Percentiles rank a stretch among this genome's conserved stretches.
phyloP scores from a whole-genome alignment of 495 filamentous ascomycete species.

The Collariella sp. region DNA sequence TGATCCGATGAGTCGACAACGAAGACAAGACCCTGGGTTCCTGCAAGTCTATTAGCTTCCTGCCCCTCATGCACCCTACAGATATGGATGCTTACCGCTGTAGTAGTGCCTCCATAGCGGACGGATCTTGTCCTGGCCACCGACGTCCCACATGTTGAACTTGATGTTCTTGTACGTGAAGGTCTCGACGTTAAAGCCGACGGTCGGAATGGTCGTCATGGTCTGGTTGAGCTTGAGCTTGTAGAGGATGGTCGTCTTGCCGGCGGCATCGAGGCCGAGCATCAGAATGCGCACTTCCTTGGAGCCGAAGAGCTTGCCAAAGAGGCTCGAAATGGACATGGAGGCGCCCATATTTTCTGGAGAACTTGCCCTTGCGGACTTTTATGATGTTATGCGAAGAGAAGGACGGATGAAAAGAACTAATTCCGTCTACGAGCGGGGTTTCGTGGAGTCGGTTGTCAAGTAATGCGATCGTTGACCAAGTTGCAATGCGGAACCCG shows the following conservation, averaged over 20 bases:
- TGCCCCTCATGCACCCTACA: neutral
- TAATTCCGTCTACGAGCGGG: no score
- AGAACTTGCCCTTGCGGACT: constrained; percentile 2
- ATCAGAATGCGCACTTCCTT: constrained; percentile 98
- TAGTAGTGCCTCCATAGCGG: constrained; percentile 99
- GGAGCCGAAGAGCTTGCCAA: constrained; percentile 96
- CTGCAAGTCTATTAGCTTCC: constrained; percentile 31
- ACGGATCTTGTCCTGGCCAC: constrained; percentile 98
- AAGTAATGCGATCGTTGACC: neutral
- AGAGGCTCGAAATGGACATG: constrained; percentile 19
- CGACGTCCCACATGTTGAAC: constrained; percentile 99
- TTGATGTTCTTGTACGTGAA: constrained; percentile 98
- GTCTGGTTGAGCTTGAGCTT: constrained; percentile 97
- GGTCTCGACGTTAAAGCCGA: constrained; percentile 99
- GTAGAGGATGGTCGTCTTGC: constrained; percentile 99
- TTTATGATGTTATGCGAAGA: neutral
- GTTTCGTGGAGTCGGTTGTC: neutral
- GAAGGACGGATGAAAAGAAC: neutral
- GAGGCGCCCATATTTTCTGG: constrained; percentile 20
- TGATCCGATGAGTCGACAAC: constrained; percentile 91
- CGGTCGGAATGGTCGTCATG: constrained; percentile 97
- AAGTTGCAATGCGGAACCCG: neutral
- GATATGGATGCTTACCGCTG: constrained; percentile 54
- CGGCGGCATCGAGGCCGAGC: constrained; percentile 94
- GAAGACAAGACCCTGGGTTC: constrained; percentile 95